Conservation (phyloP, 495 filamentous ascomycete species). For the Hypoxylon trugodes region DNA sequence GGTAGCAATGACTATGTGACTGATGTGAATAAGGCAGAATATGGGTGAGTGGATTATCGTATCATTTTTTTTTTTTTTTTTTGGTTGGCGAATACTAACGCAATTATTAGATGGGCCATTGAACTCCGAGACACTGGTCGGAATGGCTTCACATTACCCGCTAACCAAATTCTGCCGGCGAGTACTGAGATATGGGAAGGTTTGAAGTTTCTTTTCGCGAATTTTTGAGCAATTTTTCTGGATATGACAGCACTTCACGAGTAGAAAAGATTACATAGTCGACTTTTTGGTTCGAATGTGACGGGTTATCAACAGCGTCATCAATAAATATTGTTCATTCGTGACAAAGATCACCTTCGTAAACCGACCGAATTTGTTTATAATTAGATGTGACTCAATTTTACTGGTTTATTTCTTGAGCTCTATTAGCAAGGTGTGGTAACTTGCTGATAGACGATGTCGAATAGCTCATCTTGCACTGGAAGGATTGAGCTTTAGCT, state of each 20-base stretch:
- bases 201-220: slow-evolving; percentile 61
- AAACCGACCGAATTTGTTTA: too few relatives aligned
- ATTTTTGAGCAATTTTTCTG: slow-evolving; percentile 44
- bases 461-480: too few relatives aligned
- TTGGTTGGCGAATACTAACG: too few relatives aligned
- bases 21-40: slow-evolving; percentile 59
- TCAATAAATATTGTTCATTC: too few relatives aligned
- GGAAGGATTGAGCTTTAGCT: neutral
- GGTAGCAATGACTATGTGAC: slow-evolving; percentile 64
- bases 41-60: slow-evolving; percentile 39
- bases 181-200: slow-evolving; percentile 64
- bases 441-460: too few relatives aligned
- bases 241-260: neutral
- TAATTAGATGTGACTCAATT: too few relatives aligned
- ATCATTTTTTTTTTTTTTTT: too few relatives aligned
- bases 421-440: too few relatives aligned
- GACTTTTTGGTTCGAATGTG: neutral
- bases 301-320: neutral
- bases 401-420: too few relatives aligned
- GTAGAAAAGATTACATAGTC: neutral
- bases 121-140: slow-evolving; percentile 58
- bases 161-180: slow-evolving; percentile 61
- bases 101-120: slow-evolving; percentile 64
- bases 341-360: too few relatives aligned
- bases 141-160: slow-evolving; percentile 66